Conservation (phyloP, 129 eudicot species). For the Arctium minus region DNA sequence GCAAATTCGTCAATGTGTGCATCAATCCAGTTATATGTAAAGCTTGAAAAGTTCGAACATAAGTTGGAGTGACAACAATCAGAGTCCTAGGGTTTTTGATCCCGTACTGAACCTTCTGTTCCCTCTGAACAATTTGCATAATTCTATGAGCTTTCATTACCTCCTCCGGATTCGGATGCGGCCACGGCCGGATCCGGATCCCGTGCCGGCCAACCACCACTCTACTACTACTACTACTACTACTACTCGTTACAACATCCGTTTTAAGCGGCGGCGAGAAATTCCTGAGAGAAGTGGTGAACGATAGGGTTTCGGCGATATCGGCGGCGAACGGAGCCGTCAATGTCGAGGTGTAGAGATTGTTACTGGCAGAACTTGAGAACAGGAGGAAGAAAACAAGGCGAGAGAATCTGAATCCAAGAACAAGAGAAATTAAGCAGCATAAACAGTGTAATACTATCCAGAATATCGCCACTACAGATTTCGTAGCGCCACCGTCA, state of each 20-base stretch:
- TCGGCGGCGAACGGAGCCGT: conserved; percentile 29
- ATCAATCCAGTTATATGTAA: conserved; percentile 76
- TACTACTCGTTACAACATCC: background rate
- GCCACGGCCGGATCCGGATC: conserved; percentile 83
- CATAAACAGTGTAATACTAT: conserved; percentile 52
- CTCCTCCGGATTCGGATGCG: conserved; percentile 82
- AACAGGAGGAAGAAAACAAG: conserved; percentile 56
- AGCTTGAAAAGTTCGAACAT: conserved; percentile 78
- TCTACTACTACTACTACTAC: conserved; percentile 25
- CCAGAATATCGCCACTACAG: conserved; percentile 59
- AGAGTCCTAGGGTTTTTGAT: conserved; percentile 57
- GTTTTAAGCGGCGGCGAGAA: background rate
- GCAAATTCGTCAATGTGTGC: conserved; percentile 80
- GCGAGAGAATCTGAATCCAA: conserved; percentile 78
- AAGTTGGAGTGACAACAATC: conserved; percentile 76
- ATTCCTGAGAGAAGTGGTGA: conserved; percentile 10
- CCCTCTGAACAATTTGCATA: conserved; percentile 65
- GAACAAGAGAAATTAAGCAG: conserved; percentile 59
- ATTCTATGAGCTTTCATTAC: conserved; percentile 71
- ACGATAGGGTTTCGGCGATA: conserved; percentile 16
- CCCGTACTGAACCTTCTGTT: conserved; percentile 72
- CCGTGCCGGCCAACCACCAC: conserved; percentile 91
- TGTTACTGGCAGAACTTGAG: conserved; percentile 32
- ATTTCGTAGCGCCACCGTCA: conserved; percentile 34
- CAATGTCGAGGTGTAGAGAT: conserved; percentile 7